A percentile compares a stretch with the other conserved stretches of the same genome.
These are phyloP conservation scores for Pharnaceum exiguum DNA, from an alignment of 148 eudicot species.

Conservation along the genomic window DNA sequence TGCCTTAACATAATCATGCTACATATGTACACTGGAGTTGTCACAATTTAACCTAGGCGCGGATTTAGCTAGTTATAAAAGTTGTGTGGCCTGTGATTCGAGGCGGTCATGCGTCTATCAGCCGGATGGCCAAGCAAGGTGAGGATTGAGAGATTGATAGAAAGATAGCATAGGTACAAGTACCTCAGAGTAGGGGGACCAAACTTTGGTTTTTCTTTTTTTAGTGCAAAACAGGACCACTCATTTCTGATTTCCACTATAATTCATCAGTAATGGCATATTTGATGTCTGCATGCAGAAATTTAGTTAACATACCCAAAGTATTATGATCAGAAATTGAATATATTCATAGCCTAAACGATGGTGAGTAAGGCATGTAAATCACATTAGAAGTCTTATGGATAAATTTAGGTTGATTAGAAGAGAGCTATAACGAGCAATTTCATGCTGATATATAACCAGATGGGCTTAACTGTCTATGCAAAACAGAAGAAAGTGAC, in stretches of 20 bases:
- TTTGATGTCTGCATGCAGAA: constrained; percentile 1
- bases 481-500: constrained; percentile 8
- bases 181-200: too few relatives aligned
- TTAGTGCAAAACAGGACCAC: constrained; percentile 25
- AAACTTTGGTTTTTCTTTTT: constrained; percentile 15
- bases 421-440: constrained; percentile 4
- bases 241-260: not conserved
- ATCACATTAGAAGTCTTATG: too few relatives aligned
- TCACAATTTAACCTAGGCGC: not conserved
- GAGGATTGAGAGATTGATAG: constrained; percentile 5
- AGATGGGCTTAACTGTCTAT: not conserved
- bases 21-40: not conserved
- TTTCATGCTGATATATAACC: not conserved
- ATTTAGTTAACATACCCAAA: constrained; percentile 7
- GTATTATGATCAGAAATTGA: not conserved
- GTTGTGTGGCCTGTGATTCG: constrained; percentile 15
- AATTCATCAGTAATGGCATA: constrained; percentile 6
- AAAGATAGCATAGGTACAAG: too few relatives aligned
- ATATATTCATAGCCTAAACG: too few relatives aligned
- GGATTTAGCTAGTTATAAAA: constrained; percentile 6
- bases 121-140: not conserved
- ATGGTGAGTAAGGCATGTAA: too few relatives aligned
- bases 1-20: not conserved
- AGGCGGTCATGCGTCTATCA: constrained; percentile 21
- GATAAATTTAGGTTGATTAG: not conserved